Evolutionary conservation across 495 filamentous ascomycete species (phyloP), one percentile per base, ranked within the genome.

Genomic region (Jackrogersella multiformis): DNA sequence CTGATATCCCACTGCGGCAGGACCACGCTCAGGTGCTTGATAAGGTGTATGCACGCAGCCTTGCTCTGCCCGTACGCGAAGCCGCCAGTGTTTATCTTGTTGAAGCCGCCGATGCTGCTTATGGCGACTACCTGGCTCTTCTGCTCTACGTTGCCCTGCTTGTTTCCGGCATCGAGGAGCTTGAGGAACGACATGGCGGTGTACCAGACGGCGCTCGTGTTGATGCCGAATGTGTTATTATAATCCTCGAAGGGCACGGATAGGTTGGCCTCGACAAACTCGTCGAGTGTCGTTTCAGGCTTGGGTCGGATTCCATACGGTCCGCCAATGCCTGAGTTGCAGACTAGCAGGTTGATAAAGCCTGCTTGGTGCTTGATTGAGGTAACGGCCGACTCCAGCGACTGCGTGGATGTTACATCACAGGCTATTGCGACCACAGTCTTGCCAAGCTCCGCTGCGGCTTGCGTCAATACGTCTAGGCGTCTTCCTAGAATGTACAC

Each of bases 401-500:
- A 86, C 34, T 85, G 82, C 59, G 86, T 85, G 8, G 87, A 91
- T 2, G 89, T 86, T 18, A 92, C 85, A 67, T 92, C 90, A 66
- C 86, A 88, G 53, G 75, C 68, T 24, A 92, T 65, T 6, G 90
- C 88, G 41, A 90, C 79, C 41, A 88, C 83, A 4, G 80, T 75
- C 48, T 76, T 73, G 23, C 71, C 72, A 68, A 79, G 68, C 2
- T 67, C 55, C 6, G 76, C 72, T 2, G 83, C 81, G 12, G 85
- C 83, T 30, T 78, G 73, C 44, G 86, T 75, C 0, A 90, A 82
- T 0, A 84, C 76, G 16, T 87, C 80, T 36, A 83, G 70, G 8
- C 89, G 84, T 24, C 90, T 82, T n/a, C 89, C 89, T 36, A 89
- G 68, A 51, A 93, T 91, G 82, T 91, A 93, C 21, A 93, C 86